Conservation (phyloP, 2,329 filamentous ascomycete species). For the Metarhizium brunneum region DNA sequence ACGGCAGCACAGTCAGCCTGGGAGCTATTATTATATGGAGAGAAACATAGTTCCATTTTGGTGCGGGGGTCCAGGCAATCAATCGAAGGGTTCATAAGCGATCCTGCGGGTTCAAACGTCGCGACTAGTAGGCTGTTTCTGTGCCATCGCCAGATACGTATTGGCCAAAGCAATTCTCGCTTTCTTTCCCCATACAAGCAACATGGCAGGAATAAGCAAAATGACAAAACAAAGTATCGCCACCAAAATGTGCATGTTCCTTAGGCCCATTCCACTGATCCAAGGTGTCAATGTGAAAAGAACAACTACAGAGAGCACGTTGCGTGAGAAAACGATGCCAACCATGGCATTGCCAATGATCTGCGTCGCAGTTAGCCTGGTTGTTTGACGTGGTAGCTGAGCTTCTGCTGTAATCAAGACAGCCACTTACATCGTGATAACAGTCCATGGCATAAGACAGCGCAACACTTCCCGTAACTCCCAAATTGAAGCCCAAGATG, state of each 20-base stretch:
- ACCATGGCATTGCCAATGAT: not conserved
- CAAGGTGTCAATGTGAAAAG: not conserved
- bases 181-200: conserved; percentile 10
- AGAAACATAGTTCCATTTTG: too few relatives aligned
- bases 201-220: conserved; percentile 5
- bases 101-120: not conserved
- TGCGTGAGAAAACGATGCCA: conserved; percentile 13
- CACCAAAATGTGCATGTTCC: conserved; percentile 8
- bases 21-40: too few relatives aligned
- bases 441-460: not conserved
- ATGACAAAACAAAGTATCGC: conserved; percentile 3
- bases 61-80: not conserved
- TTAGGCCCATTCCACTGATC: not conserved
- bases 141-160: not conserved
- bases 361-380: not conserved
- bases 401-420: not conserved
- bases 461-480: not conserved
- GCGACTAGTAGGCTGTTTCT: not conserved
- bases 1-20: too few relatives aligned
- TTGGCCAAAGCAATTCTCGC: not conserved
- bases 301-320: not conserved
- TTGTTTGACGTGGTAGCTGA: not conserved
- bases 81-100: not conserved
- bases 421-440: not conserved
- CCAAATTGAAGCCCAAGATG: not conserved